phyloP scores from a whole-genome alignment of 2,329 filamentous ascomycete genomes.

The Cordyceps pruinosa region DNA sequence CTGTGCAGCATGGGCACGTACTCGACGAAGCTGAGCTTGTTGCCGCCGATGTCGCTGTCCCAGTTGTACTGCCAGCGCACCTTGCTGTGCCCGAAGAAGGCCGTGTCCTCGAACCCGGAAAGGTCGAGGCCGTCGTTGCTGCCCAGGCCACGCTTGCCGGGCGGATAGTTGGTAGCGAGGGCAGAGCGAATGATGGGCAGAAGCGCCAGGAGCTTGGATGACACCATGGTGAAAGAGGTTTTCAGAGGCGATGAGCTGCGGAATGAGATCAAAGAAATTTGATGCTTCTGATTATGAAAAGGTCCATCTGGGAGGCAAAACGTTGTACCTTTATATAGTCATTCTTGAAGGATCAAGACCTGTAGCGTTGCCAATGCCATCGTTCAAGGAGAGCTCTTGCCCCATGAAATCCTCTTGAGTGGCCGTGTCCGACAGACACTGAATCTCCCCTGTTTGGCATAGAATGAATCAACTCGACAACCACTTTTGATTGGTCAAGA shows the following conservation, averaged over 20 bases:
- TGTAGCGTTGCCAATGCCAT: too few relatives aligned
- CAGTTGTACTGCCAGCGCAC: constrained; percentile 23
- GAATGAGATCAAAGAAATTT: neutral
- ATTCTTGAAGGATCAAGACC: too few relatives aligned
- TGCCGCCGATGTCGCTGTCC: constrained; percentile 17
- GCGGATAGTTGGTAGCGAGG: neutral
- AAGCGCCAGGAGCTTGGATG: neutral
- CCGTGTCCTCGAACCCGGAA: constrained; percentile 16
- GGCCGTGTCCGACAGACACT: too few relatives aligned
- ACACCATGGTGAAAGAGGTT: too few relatives aligned
- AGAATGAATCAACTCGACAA: too few relatives aligned
- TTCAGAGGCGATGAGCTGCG: neutral
- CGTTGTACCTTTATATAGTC: too few relatives aligned
- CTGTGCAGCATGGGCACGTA: constrained; percentile 19
- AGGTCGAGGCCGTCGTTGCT: constrained; percentile 18
- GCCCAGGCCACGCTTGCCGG: constrained; percentile 17
- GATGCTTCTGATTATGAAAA: too few relatives aligned
- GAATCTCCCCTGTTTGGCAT: too few relatives aligned
- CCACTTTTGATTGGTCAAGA: too few relatives aligned
- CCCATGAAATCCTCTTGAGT: too few relatives aligned
- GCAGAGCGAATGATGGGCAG: neutral
- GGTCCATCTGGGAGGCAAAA: too few relatives aligned
- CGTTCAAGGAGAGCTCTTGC: too few relatives aligned
- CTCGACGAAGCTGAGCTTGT: constrained; percentile 17
- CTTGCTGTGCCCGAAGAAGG: constrained; percentile 5